Conservation (phyloP, 31 red algal genomes). For the Porphyra umbilicalis region DNA sequence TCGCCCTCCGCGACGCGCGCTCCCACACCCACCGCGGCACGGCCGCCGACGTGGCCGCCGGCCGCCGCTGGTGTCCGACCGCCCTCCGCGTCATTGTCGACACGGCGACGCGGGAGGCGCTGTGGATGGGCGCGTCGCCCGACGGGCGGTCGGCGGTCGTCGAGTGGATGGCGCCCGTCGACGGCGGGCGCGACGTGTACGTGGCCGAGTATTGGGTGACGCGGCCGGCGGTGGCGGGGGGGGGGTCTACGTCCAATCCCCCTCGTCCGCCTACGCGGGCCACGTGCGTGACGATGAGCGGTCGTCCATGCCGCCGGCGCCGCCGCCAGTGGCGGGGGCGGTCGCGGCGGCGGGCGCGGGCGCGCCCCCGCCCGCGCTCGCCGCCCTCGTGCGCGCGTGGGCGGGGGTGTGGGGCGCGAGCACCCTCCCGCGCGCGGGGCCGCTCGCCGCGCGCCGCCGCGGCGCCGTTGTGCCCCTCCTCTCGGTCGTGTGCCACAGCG, state of each 20-base stretch:
- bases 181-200: not conserved
- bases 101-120: not conserved
- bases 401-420: no score
- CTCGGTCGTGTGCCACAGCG: no score
- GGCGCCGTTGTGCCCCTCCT: no score
- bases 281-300: not conserved
- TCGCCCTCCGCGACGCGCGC: not conserved
- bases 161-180: not conserved
- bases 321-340: no score
- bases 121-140: not conserved
- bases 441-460: no score
- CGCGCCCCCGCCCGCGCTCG: no score
- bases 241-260: not conserved
- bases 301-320: no score
- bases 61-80: no score
- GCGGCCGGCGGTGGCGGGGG: not conserved
- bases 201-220: not conserved
- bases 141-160: not conserved
- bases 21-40: not conserved
- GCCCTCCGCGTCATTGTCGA: not conserved
- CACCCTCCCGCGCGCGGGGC: no score
- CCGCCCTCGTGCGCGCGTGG: no score
- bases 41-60: no score
- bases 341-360: no score
- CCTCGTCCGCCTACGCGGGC: not conserved